Conservation (phyloP, 371 early-diverging fungal genomes). For the Rhizomucor miehei region DNA sequence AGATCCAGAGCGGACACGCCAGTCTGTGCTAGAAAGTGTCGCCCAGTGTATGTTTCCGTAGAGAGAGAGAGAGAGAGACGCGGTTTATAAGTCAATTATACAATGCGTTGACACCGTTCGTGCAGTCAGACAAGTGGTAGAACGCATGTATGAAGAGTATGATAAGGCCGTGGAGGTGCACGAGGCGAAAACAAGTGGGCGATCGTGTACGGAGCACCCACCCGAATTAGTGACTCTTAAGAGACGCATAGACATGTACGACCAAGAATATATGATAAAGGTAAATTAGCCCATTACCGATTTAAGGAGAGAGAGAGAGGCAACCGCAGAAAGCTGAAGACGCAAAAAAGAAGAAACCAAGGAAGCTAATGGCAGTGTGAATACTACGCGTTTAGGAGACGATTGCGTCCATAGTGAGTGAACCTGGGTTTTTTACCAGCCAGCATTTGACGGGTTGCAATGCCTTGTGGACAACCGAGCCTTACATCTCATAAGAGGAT, state of each 20-base stretch:
- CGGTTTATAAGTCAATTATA: too few species aligned
- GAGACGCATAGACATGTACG: conserved; percentile 11
- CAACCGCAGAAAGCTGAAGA: too few species aligned
- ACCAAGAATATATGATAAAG: conserved; percentile 18
- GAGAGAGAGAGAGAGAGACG: too few species aligned
- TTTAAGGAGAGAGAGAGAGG: background rate
- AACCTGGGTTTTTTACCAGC: conserved; percentile 8
- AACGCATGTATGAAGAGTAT: conserved; percentile 15
- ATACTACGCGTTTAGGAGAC: too few species aligned
- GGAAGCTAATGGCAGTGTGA: too few species aligned
- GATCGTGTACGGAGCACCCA: too few species aligned
- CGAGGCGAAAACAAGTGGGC: background rate
- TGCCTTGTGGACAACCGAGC: conserved; percentile 6
- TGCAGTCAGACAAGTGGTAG: conserved; percentile 11
- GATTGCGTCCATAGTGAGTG: conserved; percentile 9
- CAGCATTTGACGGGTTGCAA: conserved; percentile 7
- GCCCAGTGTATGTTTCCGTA: too few species aligned
- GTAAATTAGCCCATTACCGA: background rate
- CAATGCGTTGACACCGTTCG: too few species aligned
- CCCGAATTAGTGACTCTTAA: background rate
- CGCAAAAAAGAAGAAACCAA: too few species aligned
- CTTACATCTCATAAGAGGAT: background rate
- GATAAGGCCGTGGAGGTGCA: conserved; percentile 8
- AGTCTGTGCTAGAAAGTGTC: too few species aligned
- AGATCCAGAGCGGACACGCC: too few species aligned